Conservation (phyloP, 1,139 yeast species). For the Magnusiomyces ingens region DNA sequence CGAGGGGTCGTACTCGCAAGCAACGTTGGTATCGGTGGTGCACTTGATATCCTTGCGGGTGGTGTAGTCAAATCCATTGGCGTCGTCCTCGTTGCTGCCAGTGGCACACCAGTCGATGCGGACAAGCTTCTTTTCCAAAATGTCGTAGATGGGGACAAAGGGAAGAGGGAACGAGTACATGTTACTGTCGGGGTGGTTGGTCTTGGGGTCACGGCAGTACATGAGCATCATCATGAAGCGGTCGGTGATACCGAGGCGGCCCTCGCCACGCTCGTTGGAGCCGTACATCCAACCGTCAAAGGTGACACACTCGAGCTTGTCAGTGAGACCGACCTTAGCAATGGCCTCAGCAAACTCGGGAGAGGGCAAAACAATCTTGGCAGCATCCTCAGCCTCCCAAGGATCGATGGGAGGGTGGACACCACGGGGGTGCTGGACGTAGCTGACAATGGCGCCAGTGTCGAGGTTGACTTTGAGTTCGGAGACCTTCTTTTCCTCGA, state of each 20-base stretch:
- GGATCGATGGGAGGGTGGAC: constrained; percentile 69
- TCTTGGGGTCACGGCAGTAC: constrained; percentile 52
- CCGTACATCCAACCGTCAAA: constrained; percentile 94
- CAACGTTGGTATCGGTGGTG: constrained; percentile 68
- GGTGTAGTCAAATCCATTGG: constrained; percentile 28
- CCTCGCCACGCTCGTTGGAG: constrained; percentile 36
- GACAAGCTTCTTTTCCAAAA: constrained; percentile 54
- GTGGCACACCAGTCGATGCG: constrained; percentile 74
- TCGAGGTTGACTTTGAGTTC: constrained; percentile 70
- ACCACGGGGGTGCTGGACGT: constrained; percentile 52
- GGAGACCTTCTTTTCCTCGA: constrained; percentile 53
- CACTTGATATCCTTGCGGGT: constrained; percentile 52
- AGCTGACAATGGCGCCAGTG: constrained; percentile 50
- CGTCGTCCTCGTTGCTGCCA: constrained; percentile 50
- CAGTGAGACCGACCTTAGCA: constrained; percentile 51
- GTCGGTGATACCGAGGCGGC: constrained; percentile 68
- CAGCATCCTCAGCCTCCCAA: constrained; percentile 57
- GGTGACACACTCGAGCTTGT: constrained; percentile 46
- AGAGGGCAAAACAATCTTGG: constrained; percentile 66
- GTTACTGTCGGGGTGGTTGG: constrained; percentile 70
- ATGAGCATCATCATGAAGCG: constrained; percentile 69
- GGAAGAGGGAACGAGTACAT: constrained; percentile 80
- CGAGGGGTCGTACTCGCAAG: constrained; percentile 43
- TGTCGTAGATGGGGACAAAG: constrained; percentile 75
- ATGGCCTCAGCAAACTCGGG: constrained; percentile 58